A percentile compares a stretch with the other conserved stretches of the same genome.
Evolutionary conservation across 2,329 filamentous ascomycete species (phyloP).

Genomic region (Botrytis sinoallii): DNA sequence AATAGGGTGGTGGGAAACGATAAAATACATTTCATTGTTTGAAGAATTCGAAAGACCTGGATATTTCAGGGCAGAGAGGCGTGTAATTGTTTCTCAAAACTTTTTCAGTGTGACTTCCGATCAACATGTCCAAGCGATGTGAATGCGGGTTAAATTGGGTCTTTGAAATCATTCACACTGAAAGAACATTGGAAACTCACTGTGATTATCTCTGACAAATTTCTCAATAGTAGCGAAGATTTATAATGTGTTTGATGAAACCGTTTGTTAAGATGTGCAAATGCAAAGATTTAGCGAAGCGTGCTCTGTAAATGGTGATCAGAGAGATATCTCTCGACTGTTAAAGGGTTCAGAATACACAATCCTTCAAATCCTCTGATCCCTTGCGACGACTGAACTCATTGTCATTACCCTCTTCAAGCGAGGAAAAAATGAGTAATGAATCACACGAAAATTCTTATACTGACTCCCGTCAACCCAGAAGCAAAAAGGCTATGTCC

Average conservation of each 20-base stretch:
- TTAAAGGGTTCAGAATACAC: too few relatives aligned
- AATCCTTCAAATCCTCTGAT: not conserved
- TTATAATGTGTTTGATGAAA: not conserved
- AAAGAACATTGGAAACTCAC: too few relatives aligned
- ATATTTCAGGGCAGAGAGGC: not conserved
- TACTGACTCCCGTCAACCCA: not conserved
- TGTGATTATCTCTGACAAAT: not conserved
- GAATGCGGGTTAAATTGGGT: not conserved
- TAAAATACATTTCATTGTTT: not conserved
- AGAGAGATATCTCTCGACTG: too few relatives aligned
- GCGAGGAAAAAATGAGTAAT: not conserved
- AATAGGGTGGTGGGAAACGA: not conserved
- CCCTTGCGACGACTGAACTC: not conserved
- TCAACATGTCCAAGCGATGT: not conserved
- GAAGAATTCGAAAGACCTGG: not conserved
- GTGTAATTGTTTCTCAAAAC: not conserved
- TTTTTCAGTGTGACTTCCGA: not conserved
- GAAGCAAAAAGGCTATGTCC: not conserved
- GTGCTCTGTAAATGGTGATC: not conserved
- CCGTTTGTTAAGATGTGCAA: not conserved
- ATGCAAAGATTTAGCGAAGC: not conserved
- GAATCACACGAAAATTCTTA: not conserved
- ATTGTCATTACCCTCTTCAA: not conserved
- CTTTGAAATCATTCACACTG: not conserved
- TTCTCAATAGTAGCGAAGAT: not conserved